phyloP scores from a whole-genome alignment of 2,329 filamentous ascomycete genomes.

The Aspergillus nomiae region DNA sequence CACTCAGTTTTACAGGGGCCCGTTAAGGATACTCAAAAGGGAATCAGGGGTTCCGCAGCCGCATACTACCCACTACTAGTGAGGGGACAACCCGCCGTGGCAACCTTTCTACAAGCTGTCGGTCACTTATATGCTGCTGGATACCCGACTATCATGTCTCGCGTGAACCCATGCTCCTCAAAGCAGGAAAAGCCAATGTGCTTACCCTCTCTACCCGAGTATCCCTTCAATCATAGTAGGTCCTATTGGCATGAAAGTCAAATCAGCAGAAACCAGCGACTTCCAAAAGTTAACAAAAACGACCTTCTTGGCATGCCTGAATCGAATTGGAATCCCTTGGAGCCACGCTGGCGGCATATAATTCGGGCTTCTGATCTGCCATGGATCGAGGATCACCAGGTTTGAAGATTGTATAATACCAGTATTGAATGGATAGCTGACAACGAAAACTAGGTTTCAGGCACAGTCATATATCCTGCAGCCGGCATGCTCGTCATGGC shows the following conservation, averaged over 20 bases:
- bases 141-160: background rate
- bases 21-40: slow-evolving; percentile 12
- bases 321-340: slow-evolving; percentile 19
- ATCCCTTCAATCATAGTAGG: background rate
- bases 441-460: no score
- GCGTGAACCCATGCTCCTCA: background rate
- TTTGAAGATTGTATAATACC: background rate
- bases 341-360: slow-evolving; percentile 47
- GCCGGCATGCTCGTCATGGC: no score
- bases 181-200: no score
- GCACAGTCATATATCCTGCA: no score
- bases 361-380: slow-evolving; percentile 33
- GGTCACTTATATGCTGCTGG: background rate
- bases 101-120: background rate
- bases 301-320: slow-evolving; percentile 20
- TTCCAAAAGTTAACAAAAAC: background rate
- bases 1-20: slow-evolving; percentile 21
- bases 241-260: background rate
- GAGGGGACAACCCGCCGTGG: background rate
- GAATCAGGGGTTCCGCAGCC: background rate
- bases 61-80: background rate
- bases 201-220: background rate
- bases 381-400: slow-evolving; percentile 51
- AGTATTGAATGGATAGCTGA: no score
- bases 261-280: background rate